Evolutionary conservation across 768 basidiomycete genomes (phyloP), one percentile per base, ranked within the genome.

Genomic region (Amanita rimosa): DNA sequence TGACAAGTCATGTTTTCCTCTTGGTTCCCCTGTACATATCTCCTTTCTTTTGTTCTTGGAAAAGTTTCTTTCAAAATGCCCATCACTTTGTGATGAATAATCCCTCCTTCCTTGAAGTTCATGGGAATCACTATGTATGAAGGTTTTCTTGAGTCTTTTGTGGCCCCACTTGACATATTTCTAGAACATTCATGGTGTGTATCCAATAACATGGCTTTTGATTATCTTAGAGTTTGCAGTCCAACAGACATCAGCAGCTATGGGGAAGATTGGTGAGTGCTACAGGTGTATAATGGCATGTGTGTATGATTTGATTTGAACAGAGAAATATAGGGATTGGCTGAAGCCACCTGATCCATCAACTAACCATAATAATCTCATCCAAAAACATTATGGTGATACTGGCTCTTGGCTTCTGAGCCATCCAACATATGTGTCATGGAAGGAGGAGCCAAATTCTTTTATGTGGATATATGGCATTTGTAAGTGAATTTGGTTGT

Each of bases 381-480:
- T 27, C 6, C n/a, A 17, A 17, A 47, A 38, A 38, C 36, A 26
- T 37, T 36, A 47, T 19, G 14, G 8, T n/a, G n/a, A 19, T 11
- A 35, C 46, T 27, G 46, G 46, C 8, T 24, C 22, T n/a, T 47
- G 46, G 46, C 34, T 47, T 9, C 14, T 38, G 14, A n/a, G 14
- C 2, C 21, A 27, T 8, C 8, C 33, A 35, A 21, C 7, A 21
- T 47, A 47, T 19, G n/a, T n/a, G 6, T n/a, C 24, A 10, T 47
- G 46, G 46, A 47, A 47, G 36, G 10, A 22, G 3, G 6, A 38
- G 8, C 14, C 27, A 3, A 39, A 39, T 10, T 47, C 46, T 31
- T 47, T 47, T n/a, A 38, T 47, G 36, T 47, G 46, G 46, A 47
- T 47, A 21, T 22, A 47, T 47, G 46, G 46, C 16, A 37, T 27